Base-by-base conservation (phyloP, 129 eudicot species). In the Kitagawia praeruptora region DNA sequence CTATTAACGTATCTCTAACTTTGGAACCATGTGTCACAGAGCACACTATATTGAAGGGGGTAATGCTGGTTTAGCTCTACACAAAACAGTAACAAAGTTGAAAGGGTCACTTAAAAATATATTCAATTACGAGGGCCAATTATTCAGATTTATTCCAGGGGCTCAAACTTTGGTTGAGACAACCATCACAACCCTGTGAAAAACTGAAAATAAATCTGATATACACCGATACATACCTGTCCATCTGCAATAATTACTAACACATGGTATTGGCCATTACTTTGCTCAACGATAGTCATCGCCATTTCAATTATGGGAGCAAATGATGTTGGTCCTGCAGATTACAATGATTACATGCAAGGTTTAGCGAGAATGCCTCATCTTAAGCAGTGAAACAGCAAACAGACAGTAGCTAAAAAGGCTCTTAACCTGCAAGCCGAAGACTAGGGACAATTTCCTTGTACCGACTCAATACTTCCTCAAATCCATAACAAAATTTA, bases 251-350 rank as follows among this genome's bases (percentile, higher is more conserved):
- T 87, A 47, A 96, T 92, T 49, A 96, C 80, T 76, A 96, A 77
- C 40, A 96, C 99, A 79, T 96, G 99, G 78, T 96, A 96, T 80
- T 96, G 98, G 75, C 99, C 99, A 42, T 90, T 93, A 79, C 96
- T 92, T 83, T 92, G 87, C 82, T 92, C 93, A 77, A 96, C 99
- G 53, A 92, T 96, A 39, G 98, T 87, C 92, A 80, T 88, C 71
- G 98, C 98, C 98, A 89, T 96, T 79, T 96, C 98, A 84, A 96
- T 92, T 27, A 96, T 79, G 18, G 99, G 99, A 69, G 98, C 99
- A 79, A 96, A 96, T 61, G 99, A 96, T 18, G 99, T 96, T 5
- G 99, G 99, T 71, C 99, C 99, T 95, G 90, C 71, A 80, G 80
- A 34, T 37, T 14, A 80, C 53, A 46, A 77, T 40, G 76, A 75